A percentile compares a stretch with the other conserved stretches of the same genome.
phyloP scores from a whole-genome alignment of 805 yeast genomes.

The Metschnikowia shivogae region DNA sequence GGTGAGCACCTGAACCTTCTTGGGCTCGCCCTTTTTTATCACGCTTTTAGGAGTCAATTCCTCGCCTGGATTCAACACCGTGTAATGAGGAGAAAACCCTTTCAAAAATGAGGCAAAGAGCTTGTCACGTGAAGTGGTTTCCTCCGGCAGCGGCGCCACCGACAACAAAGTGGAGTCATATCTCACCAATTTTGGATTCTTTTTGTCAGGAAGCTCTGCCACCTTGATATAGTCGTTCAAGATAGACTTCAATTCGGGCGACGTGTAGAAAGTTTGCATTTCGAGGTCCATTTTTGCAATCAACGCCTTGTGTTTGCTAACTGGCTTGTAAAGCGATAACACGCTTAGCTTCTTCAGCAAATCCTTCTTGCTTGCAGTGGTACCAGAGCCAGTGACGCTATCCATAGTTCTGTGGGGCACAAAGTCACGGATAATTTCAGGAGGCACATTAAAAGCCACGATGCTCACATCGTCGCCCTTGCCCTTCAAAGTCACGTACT shows the following conservation, averaged over 20 bases:
- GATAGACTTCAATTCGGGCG: conserved; percentile 50
- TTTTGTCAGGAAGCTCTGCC: conserved; percentile 47
- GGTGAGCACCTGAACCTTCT: conserved; percentile 60
- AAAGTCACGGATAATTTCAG: conserved; percentile 50
- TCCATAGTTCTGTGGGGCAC: conserved; percentile 51
- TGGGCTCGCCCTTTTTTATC: conserved; percentile 56
- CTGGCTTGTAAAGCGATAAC: conserved; percentile 54
- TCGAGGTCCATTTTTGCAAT: conserved; percentile 40
- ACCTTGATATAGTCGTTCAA: conserved; percentile 54
- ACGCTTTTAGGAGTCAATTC: conserved; percentile 3
- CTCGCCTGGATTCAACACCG: conserved; percentile 46
- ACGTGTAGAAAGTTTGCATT: conserved; percentile 43
- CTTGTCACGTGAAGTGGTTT: conserved; percentile 37
- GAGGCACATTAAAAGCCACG: conserved; percentile 12
- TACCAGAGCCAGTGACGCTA: conserved; percentile 21
- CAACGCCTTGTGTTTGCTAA: conserved; percentile 43
- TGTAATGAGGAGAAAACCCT: conserved; percentile 48
- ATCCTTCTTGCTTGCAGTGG: conserved; percentile 24
- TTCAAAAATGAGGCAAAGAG: conserved; percentile 42
- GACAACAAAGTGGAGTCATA: conserved; percentile 53
- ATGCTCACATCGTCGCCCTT: conserved; percentile 77
- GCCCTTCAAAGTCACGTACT: conserved; percentile 68
- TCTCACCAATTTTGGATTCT: conserved; percentile 50
- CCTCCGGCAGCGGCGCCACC: conserved; percentile 32
- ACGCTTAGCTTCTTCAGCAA: conserved; percentile 25